Conservation (phyloP, 2,329 filamentous ascomycete species). For the Trichoderma lentiforme region DNA sequence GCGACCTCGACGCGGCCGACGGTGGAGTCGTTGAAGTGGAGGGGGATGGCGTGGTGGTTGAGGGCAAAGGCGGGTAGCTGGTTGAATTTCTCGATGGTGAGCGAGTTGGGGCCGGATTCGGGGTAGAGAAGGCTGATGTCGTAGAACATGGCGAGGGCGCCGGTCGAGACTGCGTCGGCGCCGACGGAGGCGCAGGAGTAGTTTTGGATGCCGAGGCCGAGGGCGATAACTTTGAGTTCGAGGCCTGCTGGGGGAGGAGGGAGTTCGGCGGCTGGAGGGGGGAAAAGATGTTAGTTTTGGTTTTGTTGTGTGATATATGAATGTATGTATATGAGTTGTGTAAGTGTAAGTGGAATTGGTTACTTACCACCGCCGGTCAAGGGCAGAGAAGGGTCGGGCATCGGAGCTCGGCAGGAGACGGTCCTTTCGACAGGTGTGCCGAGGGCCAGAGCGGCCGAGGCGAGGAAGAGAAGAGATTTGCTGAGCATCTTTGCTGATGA, state of each 20-base stretch:
- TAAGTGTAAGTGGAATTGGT: not conserved
- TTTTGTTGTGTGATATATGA: not conserved
- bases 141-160: constrained; percentile 60
- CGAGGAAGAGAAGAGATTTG: constrained; percentile 34
- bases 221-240: constrained; percentile 51
- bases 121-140: constrained; percentile 54
- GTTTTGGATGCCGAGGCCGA: constrained; percentile 67
- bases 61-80: constrained; percentile 41
- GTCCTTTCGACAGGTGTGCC: constrained; percentile 26
- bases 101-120: constrained; percentile 35
- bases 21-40: constrained; percentile 41
- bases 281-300: constrained; percentile 13
- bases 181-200: constrained; percentile 55
- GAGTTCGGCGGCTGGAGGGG: constrained; percentile 40
- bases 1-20: constrained; percentile 29
- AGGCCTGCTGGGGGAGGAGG: constrained; percentile 38
- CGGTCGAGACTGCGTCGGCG: constrained; percentile 39
- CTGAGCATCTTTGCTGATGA: constrained; percentile 30
- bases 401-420: constrained; percentile 7
- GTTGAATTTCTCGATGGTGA: constrained; percentile 39
- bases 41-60: constrained; percentile 42
- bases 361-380: constrained; percentile 39
- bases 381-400: constrained; percentile 33
- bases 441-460: constrained; percentile 33
- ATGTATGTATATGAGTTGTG: not conserved